Percentiles rank a stretch among this genome's conserved stretches.
Conservation (phyloP, 1,139 yeast species). For the Pichia sp. region DNA sequence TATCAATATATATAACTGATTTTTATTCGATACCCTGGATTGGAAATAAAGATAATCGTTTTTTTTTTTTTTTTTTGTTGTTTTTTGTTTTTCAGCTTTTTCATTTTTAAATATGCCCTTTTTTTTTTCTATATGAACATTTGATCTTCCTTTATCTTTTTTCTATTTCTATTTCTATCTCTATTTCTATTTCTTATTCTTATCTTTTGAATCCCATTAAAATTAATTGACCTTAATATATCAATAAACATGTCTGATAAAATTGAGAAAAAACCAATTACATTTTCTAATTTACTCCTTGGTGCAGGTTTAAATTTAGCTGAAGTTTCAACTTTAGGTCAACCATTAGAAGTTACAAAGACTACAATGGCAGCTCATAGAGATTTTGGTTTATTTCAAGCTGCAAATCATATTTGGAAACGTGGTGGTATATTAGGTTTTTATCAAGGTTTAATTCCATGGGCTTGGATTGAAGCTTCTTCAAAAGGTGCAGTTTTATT, state of each 20-base stretch:
- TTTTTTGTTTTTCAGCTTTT: too few species aligned
- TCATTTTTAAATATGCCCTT: too few species aligned
- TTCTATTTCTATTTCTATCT: too few species aligned
- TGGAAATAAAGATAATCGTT: too few species aligned
- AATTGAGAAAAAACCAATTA: slow-evolving; percentile 71
- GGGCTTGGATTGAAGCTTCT: slow-evolving; percentile 99
- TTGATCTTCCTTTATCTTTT: too few species aligned
- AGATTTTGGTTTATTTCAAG: slow-evolving; percentile 56
- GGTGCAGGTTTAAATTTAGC: slow-evolving; percentile 93
- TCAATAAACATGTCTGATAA: slow-evolving; percentile 11
- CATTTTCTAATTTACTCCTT: slow-evolving; percentile 79
- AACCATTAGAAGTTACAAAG: slow-evolving; percentile 90
- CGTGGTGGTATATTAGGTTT: slow-evolving; percentile 91
- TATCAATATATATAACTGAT: too few species aligned
- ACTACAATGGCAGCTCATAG: slow-evolving; percentile 99
- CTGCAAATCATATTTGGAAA: slow-evolving; percentile 75
- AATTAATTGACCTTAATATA: background rate
- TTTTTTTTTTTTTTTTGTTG: too few species aligned
- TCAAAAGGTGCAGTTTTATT: slow-evolving; percentile 97
- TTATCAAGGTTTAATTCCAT: slow-evolving; percentile 95
- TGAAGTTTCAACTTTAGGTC: slow-evolving; percentile 93
- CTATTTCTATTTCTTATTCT: background rate
- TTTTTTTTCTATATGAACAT: too few species aligned
- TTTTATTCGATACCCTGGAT: too few species aligned
- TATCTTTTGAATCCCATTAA: background rate